Base-by-base conservation (phyloP, 345 rosid species). In the Pugionium cornutum region DNA sequence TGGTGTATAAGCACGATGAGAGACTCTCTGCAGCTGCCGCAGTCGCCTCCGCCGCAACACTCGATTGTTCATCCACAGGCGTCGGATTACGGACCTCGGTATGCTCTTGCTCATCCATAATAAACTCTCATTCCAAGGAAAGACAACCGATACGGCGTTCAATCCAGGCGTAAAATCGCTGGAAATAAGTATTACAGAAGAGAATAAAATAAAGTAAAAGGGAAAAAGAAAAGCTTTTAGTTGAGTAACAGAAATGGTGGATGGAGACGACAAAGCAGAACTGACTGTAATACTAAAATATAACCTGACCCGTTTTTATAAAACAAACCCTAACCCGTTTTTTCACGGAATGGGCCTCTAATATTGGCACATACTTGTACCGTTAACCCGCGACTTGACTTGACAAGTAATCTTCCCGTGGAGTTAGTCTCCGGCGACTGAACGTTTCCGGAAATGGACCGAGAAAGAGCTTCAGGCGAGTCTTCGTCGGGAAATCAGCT, bases 1-100 rank as follows among this genome's bases (percentile, higher is more conserved):
- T 80, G 34, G 97, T 84, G 79, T 80, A 86, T 58, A 90, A 83
- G 86, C 99, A 94, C 39, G 91, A 89, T 54, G 99, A 94, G 70
- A 94, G 90, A 59, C 97, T 31, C 40, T 59, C 72, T 8, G 18
- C 34, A 11, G 9, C 63, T 5, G 7, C 7, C 8, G 18, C 32
- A 31, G 10, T 62, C 9, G 41, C 49, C 53, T 56, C 75, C 69
- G 52, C 70, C 66, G 47, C 48, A 34, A 25, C 42, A 46, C 29
- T 40, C 32, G 44, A 29, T 72, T 41, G 65, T 33, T 73, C 76
- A 29, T 25, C 53, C 11, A 39, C 68, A 9, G 9, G 58, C 45
- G 37, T 4, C 47, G 58, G 59, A 70, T 59, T 37, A 32, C 2
- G 63, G 55, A 53, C 68, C 62, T 77, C 82, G n/a, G 77, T 68